Percentiles rank a stretch among this genome's conserved stretches.
Conservation (phyloP, 225 moss, liverwort and hornwort genomes). For the Polytrichum commune region DNA sequence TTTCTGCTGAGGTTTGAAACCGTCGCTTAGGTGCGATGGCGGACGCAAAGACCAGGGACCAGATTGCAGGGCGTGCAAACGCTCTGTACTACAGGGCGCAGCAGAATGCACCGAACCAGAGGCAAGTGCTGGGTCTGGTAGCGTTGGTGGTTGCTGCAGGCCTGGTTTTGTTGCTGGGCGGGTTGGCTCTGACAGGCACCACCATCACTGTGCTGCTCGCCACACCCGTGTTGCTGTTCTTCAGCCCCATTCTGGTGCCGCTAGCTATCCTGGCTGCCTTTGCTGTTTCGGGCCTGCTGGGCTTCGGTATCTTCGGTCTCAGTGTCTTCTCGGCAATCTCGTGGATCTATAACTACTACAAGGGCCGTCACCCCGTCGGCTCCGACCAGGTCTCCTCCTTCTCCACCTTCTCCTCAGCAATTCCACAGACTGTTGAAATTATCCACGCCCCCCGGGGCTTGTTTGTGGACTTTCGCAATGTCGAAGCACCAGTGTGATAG, state of each 20-base stretch:
- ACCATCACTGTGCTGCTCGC: constrained; percentile 34
- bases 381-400: constrained; percentile 46
- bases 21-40: constrained; percentile 20
- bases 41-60: constrained; percentile 15
- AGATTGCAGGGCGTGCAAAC: constrained; percentile 29
- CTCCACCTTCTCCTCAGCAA: neutral
- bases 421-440: no score
- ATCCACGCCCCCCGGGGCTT: no score
- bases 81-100: constrained; percentile 37
- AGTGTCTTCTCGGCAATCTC: constrained; percentile 36
- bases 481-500: no score
- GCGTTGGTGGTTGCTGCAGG: constrained; percentile 42
- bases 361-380: constrained; percentile 65
- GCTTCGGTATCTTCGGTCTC: constrained; percentile 35
- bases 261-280: constrained; percentile 47
- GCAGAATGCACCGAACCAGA: constrained; percentile 52
- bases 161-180: constrained; percentile 36
- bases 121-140: constrained; percentile 60
- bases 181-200: constrained; percentile 52
- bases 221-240: constrained; percentile 60
- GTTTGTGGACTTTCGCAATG: no score
- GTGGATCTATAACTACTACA: constrained; percentile 71
- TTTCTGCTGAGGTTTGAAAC: neutral
- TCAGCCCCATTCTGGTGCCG: constrained; percentile 72
- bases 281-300: constrained; percentile 31